phyloP scores from a whole-genome alignment of 1,284 basidiomycete species.

The Pseudozyma thailandica region DNA sequence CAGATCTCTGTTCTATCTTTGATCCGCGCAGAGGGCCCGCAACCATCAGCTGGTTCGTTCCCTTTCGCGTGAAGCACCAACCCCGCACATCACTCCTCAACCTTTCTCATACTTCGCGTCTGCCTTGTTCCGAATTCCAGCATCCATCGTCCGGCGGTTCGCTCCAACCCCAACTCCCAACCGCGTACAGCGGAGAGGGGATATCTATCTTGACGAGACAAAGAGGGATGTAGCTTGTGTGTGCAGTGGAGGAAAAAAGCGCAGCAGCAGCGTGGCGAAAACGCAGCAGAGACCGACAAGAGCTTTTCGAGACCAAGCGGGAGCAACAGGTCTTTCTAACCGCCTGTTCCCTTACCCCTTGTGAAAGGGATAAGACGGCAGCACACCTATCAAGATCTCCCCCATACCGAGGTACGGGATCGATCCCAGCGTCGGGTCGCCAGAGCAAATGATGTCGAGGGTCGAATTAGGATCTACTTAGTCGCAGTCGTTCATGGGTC shows the following conservation, averaged over 20 bases:
- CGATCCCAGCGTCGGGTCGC: slow-evolving; percentile 41
- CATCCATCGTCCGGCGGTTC: slow-evolving; percentile 20
- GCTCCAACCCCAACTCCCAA: not conserved
- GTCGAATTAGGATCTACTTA: not conserved
- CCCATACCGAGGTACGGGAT: not conserved
- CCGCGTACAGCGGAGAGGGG: not conserved
- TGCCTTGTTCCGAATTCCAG: slow-evolving; percentile 27
- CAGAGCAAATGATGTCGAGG: slow-evolving; percentile 31
- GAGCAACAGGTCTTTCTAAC: slow-evolving; percentile 50
- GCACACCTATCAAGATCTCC: slow-evolving; percentile 21
- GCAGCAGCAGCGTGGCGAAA: slow-evolving; percentile 15
- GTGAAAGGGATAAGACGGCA: slow-evolving; percentile 35
- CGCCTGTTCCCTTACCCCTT: slow-evolving; percentile 39
- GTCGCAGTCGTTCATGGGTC: slow-evolving; percentile 1
- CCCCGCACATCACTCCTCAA: slow-evolving; percentile 8
- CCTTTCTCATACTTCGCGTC: not conserved
- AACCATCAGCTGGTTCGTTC: slow-evolving; percentile 25
- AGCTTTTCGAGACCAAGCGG: slow-evolving; percentile 26
- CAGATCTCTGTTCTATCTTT: slow-evolving; percentile 54
- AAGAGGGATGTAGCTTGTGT: not conserved
- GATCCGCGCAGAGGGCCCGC: slow-evolving; percentile 34
- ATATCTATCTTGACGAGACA: slow-evolving; percentile 1
- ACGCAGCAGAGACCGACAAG: slow-evolving; percentile 8
- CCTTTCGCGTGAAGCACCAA: slow-evolving; percentile 15
- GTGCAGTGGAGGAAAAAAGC: not conserved